Conservation (phyloP, 768 basidiomycete genomes). For the Termitomyces sp. region DNA sequence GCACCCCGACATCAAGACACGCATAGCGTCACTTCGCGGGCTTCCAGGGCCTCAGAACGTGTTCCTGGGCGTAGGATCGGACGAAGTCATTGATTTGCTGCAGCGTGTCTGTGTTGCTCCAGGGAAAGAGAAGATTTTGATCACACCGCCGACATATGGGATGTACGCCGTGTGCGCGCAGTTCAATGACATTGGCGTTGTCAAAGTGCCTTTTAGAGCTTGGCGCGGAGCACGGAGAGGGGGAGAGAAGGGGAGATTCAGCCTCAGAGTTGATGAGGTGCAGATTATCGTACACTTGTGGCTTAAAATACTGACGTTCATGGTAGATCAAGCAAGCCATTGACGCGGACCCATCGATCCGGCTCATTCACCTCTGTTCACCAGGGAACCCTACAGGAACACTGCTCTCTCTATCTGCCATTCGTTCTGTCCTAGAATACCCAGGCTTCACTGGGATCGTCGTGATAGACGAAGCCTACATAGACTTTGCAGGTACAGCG, state of each 20-base stretch:
- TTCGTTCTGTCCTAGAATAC: conserved; percentile 71
- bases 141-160: conserved; percentile 94
- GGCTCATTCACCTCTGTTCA: conserved; percentile 91
- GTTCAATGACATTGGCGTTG: conserved; percentile 85
- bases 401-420: conserved; percentile 61
- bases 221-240: conserved; percentile 56
- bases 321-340: conserved; percentile 65
- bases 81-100: conserved; percentile 93
- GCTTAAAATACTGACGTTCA: background rate
- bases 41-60: conserved; percentile 63
- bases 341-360: conserved; percentile 69
- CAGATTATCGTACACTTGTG: conserved; percentile 13
- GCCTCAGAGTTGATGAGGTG: conserved; percentile 70
- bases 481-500: conserved; percentile 83
- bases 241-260: conserved; percentile 71
- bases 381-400: conserved; percentile 98
- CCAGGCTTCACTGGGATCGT: conserved; percentile 85
- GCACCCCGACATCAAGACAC: conserved; percentile 70
- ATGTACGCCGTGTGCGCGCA: conserved; percentile 97
- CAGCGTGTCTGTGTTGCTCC: conserved; percentile 88
- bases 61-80: conserved; percentile 94
- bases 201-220: conserved; percentile 72
- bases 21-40: conserved; percentile 67
- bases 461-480: conserved; percentile 95
- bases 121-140: conserved; percentile 73